Conservation (phyloP, 2,329 filamentous ascomycete species). For the Phaeosphaeria sp. region DNA sequence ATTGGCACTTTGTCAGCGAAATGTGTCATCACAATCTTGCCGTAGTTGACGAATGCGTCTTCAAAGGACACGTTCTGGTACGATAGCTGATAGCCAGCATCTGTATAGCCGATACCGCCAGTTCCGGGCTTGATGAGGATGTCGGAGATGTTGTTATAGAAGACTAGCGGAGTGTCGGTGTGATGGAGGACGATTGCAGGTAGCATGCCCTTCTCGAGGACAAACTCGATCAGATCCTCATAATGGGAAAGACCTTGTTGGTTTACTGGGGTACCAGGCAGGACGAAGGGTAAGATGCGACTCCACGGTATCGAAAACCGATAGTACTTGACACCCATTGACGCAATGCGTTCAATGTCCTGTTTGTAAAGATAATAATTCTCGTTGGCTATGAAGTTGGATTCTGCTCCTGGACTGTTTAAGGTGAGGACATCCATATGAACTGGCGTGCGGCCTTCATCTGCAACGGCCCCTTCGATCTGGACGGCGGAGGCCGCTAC, state of each 20-base stretch:
- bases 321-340: slow-evolving; percentile 60
- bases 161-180: slow-evolving; percentile 57
- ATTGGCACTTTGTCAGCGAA: slow-evolving; percentile 60
- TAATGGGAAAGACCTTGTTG: slow-evolving; percentile 61
- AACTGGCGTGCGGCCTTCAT: slow-evolving; percentile 35
- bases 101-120: slow-evolving; percentile 31
- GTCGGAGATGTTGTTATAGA: slow-evolving; percentile 47
- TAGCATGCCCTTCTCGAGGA: slow-evolving; percentile 58
- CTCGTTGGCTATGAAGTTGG: slow-evolving; percentile 52
- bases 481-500: slow-evolving; percentile 37
- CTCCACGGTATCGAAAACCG: slow-evolving; percentile 62
- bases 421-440: slow-evolving; percentile 26
- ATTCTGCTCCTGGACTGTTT: slow-evolving; percentile 8
- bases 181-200: slow-evolving; percentile 59
- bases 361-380: slow-evolving; percentile 65
- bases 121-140: slow-evolving; percentile 23
- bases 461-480: slow-evolving; percentile 41
- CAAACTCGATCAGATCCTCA: slow-evolving; percentile 60
- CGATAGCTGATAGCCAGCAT: slow-evolving; percentile 47
- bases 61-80: slow-evolving; percentile 55
- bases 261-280: slow-evolving; percentile 60
- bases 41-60: slow-evolving; percentile 62
- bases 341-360: slow-evolving; percentile 61
- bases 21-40: slow-evolving; percentile 59
- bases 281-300: slow-evolving; percentile 60